phyloP scores from a whole-genome alignment of 1,284 basidiomycete genomes.

The Rhodotorula sp. region DNA sequence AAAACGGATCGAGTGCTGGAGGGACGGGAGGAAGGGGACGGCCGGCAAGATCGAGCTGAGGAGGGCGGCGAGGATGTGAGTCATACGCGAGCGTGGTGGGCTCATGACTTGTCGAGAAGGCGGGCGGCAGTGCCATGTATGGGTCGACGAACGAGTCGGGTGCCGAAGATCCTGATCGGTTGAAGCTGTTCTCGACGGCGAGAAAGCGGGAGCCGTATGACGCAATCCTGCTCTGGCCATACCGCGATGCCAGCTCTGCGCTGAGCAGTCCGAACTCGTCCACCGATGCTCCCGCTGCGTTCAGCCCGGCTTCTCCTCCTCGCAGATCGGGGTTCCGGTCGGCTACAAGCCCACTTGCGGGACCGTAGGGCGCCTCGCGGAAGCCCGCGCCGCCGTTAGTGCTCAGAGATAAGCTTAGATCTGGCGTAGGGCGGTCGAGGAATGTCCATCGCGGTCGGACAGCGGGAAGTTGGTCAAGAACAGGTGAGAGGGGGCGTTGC shows the following conservation, averaged over 20 bases:
- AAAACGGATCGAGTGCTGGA: neutral
- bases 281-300: neutral
- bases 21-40: neutral
- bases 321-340: neutral
- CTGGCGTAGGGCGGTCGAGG: neutral
- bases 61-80: neutral
- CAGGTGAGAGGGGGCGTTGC: too few relatives aligned
- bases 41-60: neutral
- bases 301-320: neutral
- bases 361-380: neutral
- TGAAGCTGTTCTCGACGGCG: neutral
- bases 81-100: neutral
- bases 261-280: neutral
- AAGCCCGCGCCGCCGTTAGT: too few relatives aligned
- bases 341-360: neutral
- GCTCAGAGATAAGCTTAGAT: neutral
- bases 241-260: neutral
- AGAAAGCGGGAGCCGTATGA: too few relatives aligned
- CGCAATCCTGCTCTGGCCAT: neutral
- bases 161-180: neutral
- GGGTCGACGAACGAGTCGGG: slow-evolving; percentile 18
- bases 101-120: too few relatives aligned
- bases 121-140: neutral
- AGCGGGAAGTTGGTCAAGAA: too few relatives aligned
- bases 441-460: slow-evolving; percentile 1